These are phyloP conservation scores for Psilocybe sp. DNA, from an alignment of 768 basidiomycete genomes.

Conservation along the genomic window DNA sequence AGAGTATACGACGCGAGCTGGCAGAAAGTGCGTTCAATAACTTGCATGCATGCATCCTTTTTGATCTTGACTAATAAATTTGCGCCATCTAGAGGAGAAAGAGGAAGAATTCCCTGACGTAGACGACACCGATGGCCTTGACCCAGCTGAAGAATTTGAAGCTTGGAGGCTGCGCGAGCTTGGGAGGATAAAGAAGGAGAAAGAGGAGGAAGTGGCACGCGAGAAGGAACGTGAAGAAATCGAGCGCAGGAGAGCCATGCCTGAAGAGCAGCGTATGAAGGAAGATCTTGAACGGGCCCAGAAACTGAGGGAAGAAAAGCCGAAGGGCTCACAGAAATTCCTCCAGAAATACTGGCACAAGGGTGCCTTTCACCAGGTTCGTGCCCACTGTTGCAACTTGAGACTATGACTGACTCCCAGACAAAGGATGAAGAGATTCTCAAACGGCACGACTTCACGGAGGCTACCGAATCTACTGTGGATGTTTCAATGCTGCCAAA, in stretches of 20 bases:
- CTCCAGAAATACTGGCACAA: constrained; percentile 99
- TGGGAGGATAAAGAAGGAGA: constrained; percentile 89
- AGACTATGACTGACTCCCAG: background rate
- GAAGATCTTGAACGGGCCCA: constrained; percentile 90
- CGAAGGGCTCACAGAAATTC: constrained; percentile 89
- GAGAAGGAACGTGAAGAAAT: constrained; percentile 90
- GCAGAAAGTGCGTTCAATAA: constrained; percentile 70
- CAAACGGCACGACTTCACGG: constrained; percentile 79
- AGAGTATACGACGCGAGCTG: constrained; percentile 88
- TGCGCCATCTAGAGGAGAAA: constrained; percentile 69
- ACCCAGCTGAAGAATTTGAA: constrained; percentile 89
- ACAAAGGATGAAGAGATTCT: constrained; percentile 82
- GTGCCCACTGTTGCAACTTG: constrained; percentile 3
- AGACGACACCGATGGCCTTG: constrained; percentile 93
- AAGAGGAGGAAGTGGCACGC: constrained; percentile 77
- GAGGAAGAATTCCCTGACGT: constrained; percentile 81
- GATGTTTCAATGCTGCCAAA: constrained; percentile 88
- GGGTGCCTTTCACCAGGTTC: constrained; percentile 95
- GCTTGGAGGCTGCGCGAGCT: constrained; percentile 95
- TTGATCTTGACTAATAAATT: background rate
- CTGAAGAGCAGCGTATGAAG: constrained; percentile 87
- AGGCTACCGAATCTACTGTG: constrained; percentile 83
- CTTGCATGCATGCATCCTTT: background rate
- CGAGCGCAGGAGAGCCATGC: constrained; percentile 86
- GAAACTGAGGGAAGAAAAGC: constrained; percentile 80